Conservation (phyloP, 345 rosid genomes). For the Citrus inodora region DNA sequence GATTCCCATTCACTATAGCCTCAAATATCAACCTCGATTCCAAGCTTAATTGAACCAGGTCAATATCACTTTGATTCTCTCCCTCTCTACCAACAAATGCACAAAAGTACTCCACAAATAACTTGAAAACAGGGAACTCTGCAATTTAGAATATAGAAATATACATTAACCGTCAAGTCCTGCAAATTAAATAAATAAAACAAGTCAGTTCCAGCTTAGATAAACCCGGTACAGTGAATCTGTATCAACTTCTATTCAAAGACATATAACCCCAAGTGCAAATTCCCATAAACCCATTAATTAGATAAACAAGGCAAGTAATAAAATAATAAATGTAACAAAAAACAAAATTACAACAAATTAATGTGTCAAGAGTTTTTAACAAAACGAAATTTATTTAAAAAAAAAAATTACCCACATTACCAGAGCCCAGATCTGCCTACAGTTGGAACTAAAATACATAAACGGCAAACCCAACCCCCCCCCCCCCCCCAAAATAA, state of each 20-base stretch:
- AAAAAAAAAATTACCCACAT: neutral
- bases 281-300: neutral
- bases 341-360: neutral
- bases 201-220: neutral
- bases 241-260: neutral
- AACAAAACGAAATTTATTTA: too few relatives aligned
- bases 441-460: neutral
- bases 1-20: constrained; percentile 28
- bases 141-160: neutral
- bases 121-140: neutral
- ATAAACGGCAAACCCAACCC: neutral
- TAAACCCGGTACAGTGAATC: constrained; percentile 20
- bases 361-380: too few relatives aligned
- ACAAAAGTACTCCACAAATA: neutral
- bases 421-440: constrained; percentile 12
- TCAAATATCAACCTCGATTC: neutral
- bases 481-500: neutral
- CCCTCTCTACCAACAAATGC: neutral
- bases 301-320: neutral
- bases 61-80: neutral
- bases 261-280: neutral
- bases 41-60: neutral
- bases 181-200: neutral
- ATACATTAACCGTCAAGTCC: neutral
- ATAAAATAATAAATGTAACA: constrained; percentile 1